These are phyloP conservation scores for Mycena haematopus DNA, from an alignment of 768 basidiomycete genomes.

Conservation along the genomic window DNA sequence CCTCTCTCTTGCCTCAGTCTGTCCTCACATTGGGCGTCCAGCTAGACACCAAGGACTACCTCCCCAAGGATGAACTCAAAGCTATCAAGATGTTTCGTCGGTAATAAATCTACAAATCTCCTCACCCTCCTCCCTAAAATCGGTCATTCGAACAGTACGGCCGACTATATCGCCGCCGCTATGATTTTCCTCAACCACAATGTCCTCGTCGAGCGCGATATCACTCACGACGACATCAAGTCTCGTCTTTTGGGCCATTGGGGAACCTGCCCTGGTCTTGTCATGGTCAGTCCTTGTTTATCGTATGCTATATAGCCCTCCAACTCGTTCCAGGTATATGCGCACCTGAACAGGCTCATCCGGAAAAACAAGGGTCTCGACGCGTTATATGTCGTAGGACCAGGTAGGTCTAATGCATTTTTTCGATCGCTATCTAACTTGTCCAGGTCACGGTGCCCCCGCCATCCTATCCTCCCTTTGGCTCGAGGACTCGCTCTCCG, in stretches of 20 bases:
- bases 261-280: slow-evolving; percentile 55
- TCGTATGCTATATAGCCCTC: not conserved
- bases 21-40: slow-evolving; percentile 56
- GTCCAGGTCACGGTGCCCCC: slow-evolving; percentile 81
- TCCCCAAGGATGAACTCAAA: slow-evolving; percentile 57
- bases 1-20: slow-evolving; percentile 68
- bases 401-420: slow-evolving; percentile 49
- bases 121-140: too few relatives aligned
- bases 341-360: slow-evolving; percentile 73
- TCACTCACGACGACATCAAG: slow-evolving; percentile 78
- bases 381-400: slow-evolving; percentile 81
- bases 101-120: too few relatives aligned
- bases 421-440: not conserved
- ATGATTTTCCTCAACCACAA: slow-evolving; percentile 88
- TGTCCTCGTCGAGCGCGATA: slow-evolving; percentile 64
- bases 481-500: slow-evolving; percentile 77
- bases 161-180: slow-evolving; percentile 74
- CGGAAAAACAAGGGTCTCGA: slow-evolving; percentile 60
- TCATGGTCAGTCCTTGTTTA: slow-evolving; percentile 10
- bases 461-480: slow-evolving; percentile 86
- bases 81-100: slow-evolving; percentile 61
- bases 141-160: too few relatives aligned
- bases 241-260: slow-evolving; percentile 82
- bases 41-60: slow-evolving; percentile 52
- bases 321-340: slow-evolving; percentile 45